Base-by-base conservation (phyloP, 2,329 filamentous ascomycete species). In the Bipolaris gigantea region DNA sequence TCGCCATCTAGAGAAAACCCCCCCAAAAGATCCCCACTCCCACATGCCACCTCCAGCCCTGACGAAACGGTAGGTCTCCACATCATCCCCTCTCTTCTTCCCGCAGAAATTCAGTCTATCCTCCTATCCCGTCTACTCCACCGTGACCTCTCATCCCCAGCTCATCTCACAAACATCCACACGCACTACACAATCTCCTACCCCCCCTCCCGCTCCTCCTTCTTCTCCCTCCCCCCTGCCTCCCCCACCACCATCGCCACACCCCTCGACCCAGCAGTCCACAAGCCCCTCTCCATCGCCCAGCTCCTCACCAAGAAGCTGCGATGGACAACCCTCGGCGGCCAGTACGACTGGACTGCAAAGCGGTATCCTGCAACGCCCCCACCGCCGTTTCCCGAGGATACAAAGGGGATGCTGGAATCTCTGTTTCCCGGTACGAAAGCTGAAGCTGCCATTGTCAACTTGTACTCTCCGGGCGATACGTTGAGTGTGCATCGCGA, bases 341-440 rank as follows among this genome's bases (percentile, higher is more conserved):
- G 92, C 0, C 94, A 97, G 73, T 97, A 97, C 73, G 90, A 97
- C 77, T 97, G 93, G 94, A 95, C 92, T 0, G 84, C 85, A 52
- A 92, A 96, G 62, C 77, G 84, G 11, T 97, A 97, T 69, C 92
- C 92, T 0, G 72, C 79, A 9, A 80, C 82, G n/a, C 56, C 72
- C 3, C 87, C 89, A 0, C 90, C 90, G 0, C 66, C 77, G 0
- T 97, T 97, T 64, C 92, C 93, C 0, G 36, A 72, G 1, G 91
- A 96, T 67, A 81, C 95, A 44, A 85, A 85, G 4, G 73, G 70
- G 1, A 82, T 96, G 7, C 77, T 97, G 0, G 80, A 85, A 50
- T 75, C 75, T 0, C 74, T 94, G 0, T 97, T 96, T 62, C 89
- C 91, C 0, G 80, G 85, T 10, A 94, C 92, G 13, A 79, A 82